These are phyloP conservation scores for Medicago lupulina DNA, from an alignment of 306 rosid species.

Conservation along the genomic window DNA sequence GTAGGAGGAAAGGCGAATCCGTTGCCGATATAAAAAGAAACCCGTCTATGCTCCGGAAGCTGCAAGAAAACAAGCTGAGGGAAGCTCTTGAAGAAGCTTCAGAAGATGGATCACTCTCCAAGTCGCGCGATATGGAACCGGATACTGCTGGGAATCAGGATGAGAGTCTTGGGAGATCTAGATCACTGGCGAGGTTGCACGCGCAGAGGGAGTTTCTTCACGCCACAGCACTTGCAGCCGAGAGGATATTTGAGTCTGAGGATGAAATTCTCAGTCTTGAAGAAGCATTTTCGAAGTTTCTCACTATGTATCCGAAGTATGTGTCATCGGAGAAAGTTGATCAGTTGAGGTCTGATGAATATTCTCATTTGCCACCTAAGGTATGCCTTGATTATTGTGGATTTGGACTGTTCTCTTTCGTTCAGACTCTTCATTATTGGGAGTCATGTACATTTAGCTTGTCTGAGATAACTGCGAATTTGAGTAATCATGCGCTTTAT, in stretches of 20 bases:
- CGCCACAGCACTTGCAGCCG: constrained; percentile 92
- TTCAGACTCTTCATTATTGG: constrained; percentile 94
- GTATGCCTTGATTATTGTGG: constrained; percentile 99
- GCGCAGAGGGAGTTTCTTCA: constrained; percentile 91
- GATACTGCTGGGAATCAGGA: constrained; percentile 63
- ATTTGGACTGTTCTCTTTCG: constrained; percentile 87
- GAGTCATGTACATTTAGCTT: constrained; percentile 95
- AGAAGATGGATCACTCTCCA: constrained; percentile 80
- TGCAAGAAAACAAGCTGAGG: constrained; percentile 90
- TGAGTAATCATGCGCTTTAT: constrained; percentile 91
- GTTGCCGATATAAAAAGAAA: constrained; percentile 50
- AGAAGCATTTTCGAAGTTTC: constrained; percentile 77
- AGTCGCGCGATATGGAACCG: constrained; percentile 77
- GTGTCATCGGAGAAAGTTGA: constrained; percentile 81
- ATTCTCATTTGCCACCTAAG: constrained; percentile 80
- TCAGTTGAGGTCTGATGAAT: constrained; percentile 81
- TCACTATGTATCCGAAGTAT: constrained; percentile 93
- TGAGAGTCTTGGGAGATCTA: constrained; percentile 72
- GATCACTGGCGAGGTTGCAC: constrained; percentile 85
- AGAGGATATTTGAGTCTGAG: constrained; percentile 73
- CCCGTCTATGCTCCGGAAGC: constrained; percentile 74
- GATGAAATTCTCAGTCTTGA: constrained; percentile 65
- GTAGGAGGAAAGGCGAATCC: constrained; percentile 70
- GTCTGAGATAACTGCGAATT: constrained; percentile 94
- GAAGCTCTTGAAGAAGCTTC: constrained; percentile 99